Conservation (phyloP, 75 land plant species). For the Ceratopteris richardii region DNA sequence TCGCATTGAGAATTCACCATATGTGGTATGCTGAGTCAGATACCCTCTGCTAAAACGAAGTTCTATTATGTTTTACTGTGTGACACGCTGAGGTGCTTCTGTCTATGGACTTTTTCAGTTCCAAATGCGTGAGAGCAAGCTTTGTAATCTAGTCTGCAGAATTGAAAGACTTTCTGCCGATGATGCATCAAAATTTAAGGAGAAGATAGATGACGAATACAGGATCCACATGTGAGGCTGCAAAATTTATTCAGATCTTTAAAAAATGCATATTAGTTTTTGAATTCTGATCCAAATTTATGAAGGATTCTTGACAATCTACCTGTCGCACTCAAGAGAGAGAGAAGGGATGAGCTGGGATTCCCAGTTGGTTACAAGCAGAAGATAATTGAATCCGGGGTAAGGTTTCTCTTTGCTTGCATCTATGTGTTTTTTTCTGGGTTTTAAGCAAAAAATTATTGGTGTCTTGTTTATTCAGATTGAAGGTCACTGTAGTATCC, state of each 20-base stretch:
- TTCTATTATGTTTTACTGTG: too few species aligned
- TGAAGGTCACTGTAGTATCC: too few species aligned
- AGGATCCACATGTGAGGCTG: slow-evolving; percentile 53
- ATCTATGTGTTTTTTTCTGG: too few species aligned
- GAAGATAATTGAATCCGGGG: slow-evolving; percentile 34
- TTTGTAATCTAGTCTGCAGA: slow-evolving; percentile 59
- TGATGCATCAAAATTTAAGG: slow-evolving; percentile 45
- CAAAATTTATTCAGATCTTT: background rate
- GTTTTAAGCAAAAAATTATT: too few species aligned
- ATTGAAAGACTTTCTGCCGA: slow-evolving; percentile 26
- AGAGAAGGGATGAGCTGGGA: slow-evolving; percentile 48
- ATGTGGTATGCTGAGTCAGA: slow-evolving; percentile 43
- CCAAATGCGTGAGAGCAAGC: slow-evolving; percentile 59
- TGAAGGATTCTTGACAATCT: slow-evolving; percentile 90
- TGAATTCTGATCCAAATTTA: too few species aligned
- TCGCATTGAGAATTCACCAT: slow-evolving; percentile 91
- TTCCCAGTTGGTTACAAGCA: slow-evolving; percentile 63
- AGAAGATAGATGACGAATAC: slow-evolving; percentile 68
- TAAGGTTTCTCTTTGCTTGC: too few species aligned
- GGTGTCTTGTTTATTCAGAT: too few species aligned
- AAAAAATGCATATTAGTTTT: too few species aligned
- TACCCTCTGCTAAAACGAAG: too few species aligned
- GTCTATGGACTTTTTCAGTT: too few species aligned
- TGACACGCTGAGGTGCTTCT: too few species aligned
- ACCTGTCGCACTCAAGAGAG: slow-evolving; percentile 68